phyloP scores from a whole-genome alignment of 495 filamentous ascomycete genomes.

The Lasiosphaeris hirsuta region DNA sequence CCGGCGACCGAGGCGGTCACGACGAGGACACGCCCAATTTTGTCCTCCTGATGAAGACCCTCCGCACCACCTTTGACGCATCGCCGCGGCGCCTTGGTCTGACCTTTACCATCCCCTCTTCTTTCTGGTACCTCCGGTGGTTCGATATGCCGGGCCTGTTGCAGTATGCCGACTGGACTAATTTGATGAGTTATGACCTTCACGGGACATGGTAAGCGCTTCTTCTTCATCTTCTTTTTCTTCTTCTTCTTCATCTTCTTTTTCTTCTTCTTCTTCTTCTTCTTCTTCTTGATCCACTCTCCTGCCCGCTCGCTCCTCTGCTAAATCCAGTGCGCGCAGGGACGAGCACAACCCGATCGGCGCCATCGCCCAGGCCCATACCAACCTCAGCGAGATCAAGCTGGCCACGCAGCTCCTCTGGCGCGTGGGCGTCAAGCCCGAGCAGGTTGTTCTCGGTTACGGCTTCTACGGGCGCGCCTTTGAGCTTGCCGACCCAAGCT shows the following conservation, averaged over 20 bases:
- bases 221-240: too few relatives aligned
- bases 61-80: constrained; percentile 8
- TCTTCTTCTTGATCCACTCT: too few relatives aligned
- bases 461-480: constrained; percentile 52
- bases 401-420: constrained; percentile 46
- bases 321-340: too few relatives aligned
- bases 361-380: constrained; percentile 41
- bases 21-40: constrained; percentile 39
- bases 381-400: constrained; percentile 55
- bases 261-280: too few relatives aligned
- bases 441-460: constrained; percentile 47
- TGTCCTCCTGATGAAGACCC: constrained; percentile 10
- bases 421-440: constrained; percentile 45
- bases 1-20: constrained; percentile 37
- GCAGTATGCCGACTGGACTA: constrained; percentile 47
- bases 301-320: too few relatives aligned
- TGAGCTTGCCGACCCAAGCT: constrained; percentile 15
- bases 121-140: constrained; percentile 54
- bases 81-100: constrained; percentile 15
- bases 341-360: constrained; percentile 27
- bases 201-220: too few relatives aligned
- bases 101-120: constrained; percentile 42
- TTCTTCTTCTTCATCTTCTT: too few relatives aligned
- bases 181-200: constrained; percentile 56
- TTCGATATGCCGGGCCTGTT: constrained; percentile 48